Evolutionary conservation across 2,329 filamentous ascomycete genomes (phyloP), one percentile per base, ranked within the genome.

Genomic region (Fusarium nygamai): DNA sequence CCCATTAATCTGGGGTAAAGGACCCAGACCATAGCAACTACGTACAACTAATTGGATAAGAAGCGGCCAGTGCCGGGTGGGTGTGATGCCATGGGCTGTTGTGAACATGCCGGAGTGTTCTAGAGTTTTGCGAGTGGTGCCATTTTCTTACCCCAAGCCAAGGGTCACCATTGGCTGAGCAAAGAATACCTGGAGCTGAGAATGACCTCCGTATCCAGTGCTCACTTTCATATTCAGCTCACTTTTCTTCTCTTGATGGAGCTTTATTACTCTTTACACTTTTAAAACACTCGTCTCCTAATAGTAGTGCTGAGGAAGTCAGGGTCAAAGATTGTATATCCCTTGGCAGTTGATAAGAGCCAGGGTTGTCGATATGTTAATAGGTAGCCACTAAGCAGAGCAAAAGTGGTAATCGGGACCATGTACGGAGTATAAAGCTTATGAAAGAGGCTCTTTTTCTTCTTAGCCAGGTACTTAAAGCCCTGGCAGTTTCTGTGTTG

Each of bases 61-160:
- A 54, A 39, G 51, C 48, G 60, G 65, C 48, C 48, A 59, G 53
- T 61, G 34, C 60, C 70, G 66, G 61, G 70, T 65, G 73, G 66
- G 70, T 76, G 73, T 63, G 47, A 71, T 62, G 57, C 29, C 58
- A 60, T 78, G 72, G 72, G 69, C 74, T 71, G 76, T 76, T 77
- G 31, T 66, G 56, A 46, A 65, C 47, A 56, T 59, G 61, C 54
- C 51, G 51, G 64, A 59, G 56, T 58, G 76, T 71, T 76, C 72
- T 72, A 75, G 74, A 77, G 74, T 68, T 57, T 58, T 59, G 36
- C 20, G 44, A 65, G 76, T 78, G 75, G 74, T 78, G 77, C 63
- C 74, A 76, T 75, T 61, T 44, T 39, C 36, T 34, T 43, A 56
- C 39, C 36, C 44, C 50, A 48, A 47, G 31, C 27, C 48, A 67